These are phyloP conservation scores for Scheffersomyces segobiensis DNA, from an alignment of 1,139 yeast species.

Conservation along the genomic window DNA sequence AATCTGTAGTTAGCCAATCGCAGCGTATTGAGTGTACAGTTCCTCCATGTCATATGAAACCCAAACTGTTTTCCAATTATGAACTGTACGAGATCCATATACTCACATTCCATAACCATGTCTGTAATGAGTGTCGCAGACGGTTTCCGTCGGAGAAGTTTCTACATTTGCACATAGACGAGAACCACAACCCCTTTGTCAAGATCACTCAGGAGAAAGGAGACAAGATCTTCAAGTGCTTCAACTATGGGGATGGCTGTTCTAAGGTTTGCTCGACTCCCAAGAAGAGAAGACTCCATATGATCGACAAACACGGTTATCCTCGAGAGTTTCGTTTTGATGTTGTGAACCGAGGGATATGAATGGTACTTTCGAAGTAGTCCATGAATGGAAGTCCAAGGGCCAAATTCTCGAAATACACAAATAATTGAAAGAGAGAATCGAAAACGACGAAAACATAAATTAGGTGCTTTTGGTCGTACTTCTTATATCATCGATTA, in stretches of 20 bases:
- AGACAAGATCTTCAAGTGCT: constrained; percentile 42
- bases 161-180: constrained; percentile 51
- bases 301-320: constrained; percentile 50
- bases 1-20: not conserved
- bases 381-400: not conserved
- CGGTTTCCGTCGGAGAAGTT: constrained; percentile 41
- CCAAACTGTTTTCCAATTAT: constrained; percentile 4
- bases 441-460: too few species aligned
- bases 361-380: not conserved
- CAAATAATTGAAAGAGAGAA: not conserved
- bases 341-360: constrained; percentile 27
- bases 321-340: constrained; percentile 44
- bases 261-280: constrained; percentile 30
- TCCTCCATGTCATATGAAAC: constrained; percentile 1
- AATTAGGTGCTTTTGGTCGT: too few species aligned
- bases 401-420: not conserved
- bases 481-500: not conserved
- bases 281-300: constrained; percentile 43
- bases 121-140: constrained; percentile 43
- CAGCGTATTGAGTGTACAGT: not conserved
- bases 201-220: constrained; percentile 36
- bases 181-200: constrained; percentile 54
- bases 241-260: constrained; percentile 32
- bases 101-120: constrained; percentile 4
- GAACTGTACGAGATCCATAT: constrained; percentile 8